phyloP scores from a whole-genome alignment of 2,329 filamentous ascomycete species.

The Aspergillus candidus region DNA sequence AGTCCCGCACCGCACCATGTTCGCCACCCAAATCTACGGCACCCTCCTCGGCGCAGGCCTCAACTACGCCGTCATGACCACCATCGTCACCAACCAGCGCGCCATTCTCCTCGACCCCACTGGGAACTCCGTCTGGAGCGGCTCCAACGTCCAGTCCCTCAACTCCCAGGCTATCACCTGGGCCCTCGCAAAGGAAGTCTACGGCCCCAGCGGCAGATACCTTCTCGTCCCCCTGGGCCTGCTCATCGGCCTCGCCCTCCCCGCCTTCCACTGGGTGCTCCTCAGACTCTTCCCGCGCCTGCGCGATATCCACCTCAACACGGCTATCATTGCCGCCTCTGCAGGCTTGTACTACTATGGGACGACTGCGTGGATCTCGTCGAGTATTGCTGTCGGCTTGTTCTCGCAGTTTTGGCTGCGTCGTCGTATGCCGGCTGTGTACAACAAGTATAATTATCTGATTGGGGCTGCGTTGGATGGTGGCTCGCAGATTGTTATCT shows the following conservation, averaged over 20 bases:
- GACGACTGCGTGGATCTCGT: constrained; percentile 11
- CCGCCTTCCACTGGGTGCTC: constrained; percentile 38
- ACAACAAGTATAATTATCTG: constrained; percentile 40
- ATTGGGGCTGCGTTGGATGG: constrained; percentile 38
- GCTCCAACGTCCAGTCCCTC: constrained; percentile 43
- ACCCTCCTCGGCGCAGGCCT: constrained; percentile 50
- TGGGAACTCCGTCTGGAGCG: constrained; percentile 50
- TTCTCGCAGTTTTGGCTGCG: constrained; percentile 33
- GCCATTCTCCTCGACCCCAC: constrained; percentile 42
- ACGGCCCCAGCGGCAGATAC: constrained; percentile 42
- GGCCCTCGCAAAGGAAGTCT: constrained; percentile 51
- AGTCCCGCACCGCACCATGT: constrained; percentile 51
- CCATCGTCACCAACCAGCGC: constrained; percentile 47
- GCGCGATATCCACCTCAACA: constrained; percentile 12
- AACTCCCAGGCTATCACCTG: constrained; percentile 34
- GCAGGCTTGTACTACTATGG: constrained; percentile 5
- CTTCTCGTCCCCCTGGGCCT: constrained; percentile 48
- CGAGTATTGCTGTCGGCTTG: constrained; percentile 15
- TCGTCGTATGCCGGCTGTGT: constrained; percentile 30
- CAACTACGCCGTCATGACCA: constrained; percentile 53
- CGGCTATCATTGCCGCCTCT: constrained; percentile 12
- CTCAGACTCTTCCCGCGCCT: constrained; percentile 13
- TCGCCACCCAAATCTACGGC: constrained; percentile 51
- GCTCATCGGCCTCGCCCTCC: constrained; percentile 42
- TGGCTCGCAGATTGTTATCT: constrained; percentile 36